A percentile compares a stretch with the other conserved stretches of the same genome.
phyloP scores from a whole-genome alignment of 495 filamentous ascomycete species.

The Neurospora pannonica region DNA sequence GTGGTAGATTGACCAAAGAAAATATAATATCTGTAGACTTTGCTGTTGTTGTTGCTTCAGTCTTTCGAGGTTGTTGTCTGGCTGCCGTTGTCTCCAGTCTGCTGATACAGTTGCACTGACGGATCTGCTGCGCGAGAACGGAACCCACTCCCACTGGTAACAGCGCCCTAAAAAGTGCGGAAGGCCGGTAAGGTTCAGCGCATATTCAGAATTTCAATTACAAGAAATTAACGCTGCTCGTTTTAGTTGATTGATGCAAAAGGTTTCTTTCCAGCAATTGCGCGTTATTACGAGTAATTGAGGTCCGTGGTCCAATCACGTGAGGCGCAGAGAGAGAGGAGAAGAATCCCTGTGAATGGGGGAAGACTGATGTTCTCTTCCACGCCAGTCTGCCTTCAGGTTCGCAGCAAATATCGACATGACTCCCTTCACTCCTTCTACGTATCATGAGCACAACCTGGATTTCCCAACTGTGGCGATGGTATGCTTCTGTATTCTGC shows the following conservation, averaged over 20 bases:
- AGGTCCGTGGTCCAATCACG: conserved; percentile 5
- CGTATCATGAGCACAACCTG: background rate
- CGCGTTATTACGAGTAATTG: background rate
- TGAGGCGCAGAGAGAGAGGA: conserved; percentile 3
- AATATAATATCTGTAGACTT: background rate
- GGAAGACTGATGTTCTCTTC: background rate
- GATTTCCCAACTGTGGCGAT: background rate
- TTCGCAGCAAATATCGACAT: conserved; percentile 5
- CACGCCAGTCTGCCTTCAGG: conserved; percentile 2
- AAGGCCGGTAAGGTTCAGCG: background rate
- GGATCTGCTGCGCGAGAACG: background rate
- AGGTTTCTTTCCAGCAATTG: background rate
- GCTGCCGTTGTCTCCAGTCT: background rate
- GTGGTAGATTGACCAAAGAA: background rate
- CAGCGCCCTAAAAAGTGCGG: background rate
- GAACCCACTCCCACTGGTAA: background rate
- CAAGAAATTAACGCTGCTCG: background rate
- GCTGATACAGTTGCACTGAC: background rate
- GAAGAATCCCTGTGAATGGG: background rate
- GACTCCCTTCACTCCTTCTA: background rate
- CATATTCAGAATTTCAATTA: background rate
- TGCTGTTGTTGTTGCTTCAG: background rate
- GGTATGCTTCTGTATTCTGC: background rate
- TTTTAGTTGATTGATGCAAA: background rate
- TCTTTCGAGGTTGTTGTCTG: background rate